Percentiles rank a stretch among this genome's conserved stretches.
Evolutionary conservation across 2,329 filamentous ascomycete species (phyloP).

Genomic region (Trichoderma semiorbis): DNA sequence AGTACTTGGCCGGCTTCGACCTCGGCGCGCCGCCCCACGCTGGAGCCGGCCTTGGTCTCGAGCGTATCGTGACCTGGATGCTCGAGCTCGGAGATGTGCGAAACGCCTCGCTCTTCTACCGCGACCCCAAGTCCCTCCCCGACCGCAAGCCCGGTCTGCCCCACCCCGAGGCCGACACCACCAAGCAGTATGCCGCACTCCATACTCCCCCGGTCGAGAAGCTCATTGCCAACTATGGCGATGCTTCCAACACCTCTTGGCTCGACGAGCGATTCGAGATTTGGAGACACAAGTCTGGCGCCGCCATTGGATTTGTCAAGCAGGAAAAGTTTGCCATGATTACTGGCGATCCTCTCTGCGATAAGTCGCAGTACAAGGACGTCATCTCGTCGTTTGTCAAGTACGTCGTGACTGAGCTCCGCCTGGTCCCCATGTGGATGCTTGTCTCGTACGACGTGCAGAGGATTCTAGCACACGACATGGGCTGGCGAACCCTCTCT

Average conservation of each 20-base stretch:
- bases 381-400: constrained; percentile 72
- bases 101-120: constrained; percentile 80
- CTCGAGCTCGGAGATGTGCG: constrained; percentile 86
- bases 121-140: constrained; percentile 84
- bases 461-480: constrained; percentile 71
- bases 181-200: constrained; percentile 42
- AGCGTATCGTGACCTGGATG: constrained; percentile 82
- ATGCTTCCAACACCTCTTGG: constrained; percentile 92
- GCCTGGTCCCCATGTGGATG: constrained; percentile 81
- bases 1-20: constrained; percentile 85
- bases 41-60: constrained; percentile 84
- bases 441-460: constrained; percentile 77
- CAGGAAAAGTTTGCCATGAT: constrained; percentile 76
- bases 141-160: constrained; percentile 64
- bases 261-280: constrained; percentile 83
- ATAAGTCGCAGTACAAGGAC: constrained; percentile 68
- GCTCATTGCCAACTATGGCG: constrained; percentile 91
- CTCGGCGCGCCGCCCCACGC: constrained; percentile 87
- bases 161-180: constrained; percentile 83
- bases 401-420: constrained; percentile 65
- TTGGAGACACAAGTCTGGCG: constrained; percentile 82
- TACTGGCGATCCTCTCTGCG: constrained; percentile 83
- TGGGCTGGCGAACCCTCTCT: constrained; percentile 85
- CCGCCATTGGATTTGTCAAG: constrained; percentile 78
- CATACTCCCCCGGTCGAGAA: constrained; percentile 74